Base-by-base conservation (phyloP, 73 alveolate species). In the Paramecium sonneborni region DNA sequence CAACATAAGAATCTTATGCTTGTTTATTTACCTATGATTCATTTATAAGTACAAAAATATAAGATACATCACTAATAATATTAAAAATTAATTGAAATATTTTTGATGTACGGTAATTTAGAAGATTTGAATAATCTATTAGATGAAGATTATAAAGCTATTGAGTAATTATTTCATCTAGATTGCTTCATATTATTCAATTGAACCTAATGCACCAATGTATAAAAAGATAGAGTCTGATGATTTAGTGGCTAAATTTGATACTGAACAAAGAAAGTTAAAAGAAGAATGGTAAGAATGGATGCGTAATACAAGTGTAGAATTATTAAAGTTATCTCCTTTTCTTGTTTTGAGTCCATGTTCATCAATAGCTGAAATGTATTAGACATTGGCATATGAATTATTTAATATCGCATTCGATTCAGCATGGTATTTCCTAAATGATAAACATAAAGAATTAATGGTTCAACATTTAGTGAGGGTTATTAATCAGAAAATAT, bases 241-340 rank as follows among this genome's bases (percentile, higher is more conserved):
- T 0, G 76, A 88, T 70, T 88, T 88, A 30, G 90, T 72, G 10
- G 55, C 70, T 37, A 82, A 69, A 38, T 88, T 88, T 48, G 91
- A 43, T 43, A 88, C 94, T 24, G 79, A 44, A 14, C 43, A 58
- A 32, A 68, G 87, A 23, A 88, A 76, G 3, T 32, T 82, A 23
- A 88, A 88, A 30, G 94, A 88, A 43, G 99, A 98, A 93, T 98
- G 99, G 99, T 93, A 92, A 74, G 99, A 98, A 92, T 98, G 99
- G 99, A 97, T 98, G 86, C 97, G 97, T 88, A 96, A 95, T 92
- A 94, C 98, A 74, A 93, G 98, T 4, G 95, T 95, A 82, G 94
- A 92, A 69, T 84, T 97, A 39, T 88, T 97, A 76, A 97, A 93
- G 56, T 95, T 96, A 92, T 93, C 97, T 44, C 99, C 99, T 21